Percentiles rank a stretch among this genome's conserved stretches.
These are phyloP conservation scores for Rhizopus arrhizus DNA, from an alignment of 371 early-diverging fungal species.

Conservation along the genomic window DNA sequence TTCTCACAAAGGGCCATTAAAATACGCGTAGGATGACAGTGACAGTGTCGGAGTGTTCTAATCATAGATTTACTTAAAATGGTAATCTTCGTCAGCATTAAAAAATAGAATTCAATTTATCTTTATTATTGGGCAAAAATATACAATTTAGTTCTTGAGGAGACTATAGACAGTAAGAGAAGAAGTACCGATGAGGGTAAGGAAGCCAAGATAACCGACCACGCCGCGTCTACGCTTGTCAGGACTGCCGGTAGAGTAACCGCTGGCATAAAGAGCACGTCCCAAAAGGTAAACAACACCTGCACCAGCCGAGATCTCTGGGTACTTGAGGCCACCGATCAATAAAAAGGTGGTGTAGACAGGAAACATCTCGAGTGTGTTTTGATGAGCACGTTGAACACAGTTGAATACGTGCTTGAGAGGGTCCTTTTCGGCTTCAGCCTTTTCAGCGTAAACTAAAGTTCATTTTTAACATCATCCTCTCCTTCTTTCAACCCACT, in stretches of 20 bases:
- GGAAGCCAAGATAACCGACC: conserved; percentile 47
- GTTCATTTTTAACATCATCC: background rate
- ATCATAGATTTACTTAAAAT: no score
- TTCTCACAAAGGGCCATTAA: no score
- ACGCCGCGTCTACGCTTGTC: conserved; percentile 46
- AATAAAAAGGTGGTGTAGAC: conserved; percentile 39
- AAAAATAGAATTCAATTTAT: no score
- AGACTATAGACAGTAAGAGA: conserved; percentile 27
- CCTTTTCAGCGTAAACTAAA: conserved; percentile 59
- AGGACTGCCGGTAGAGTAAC: conserved; percentile 63
- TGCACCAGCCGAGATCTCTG: conserved; percentile 50
- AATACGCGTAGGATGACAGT: no score
- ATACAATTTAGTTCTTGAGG: conserved; percentile 18
- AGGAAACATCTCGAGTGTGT: conserved; percentile 43
- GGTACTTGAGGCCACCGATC: conserved; percentile 57
- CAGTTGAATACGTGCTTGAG: conserved; percentile 70
- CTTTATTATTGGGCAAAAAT: background rate
- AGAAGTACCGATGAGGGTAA: conserved; percentile 48
- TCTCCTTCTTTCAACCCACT: background rate
- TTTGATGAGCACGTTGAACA: conserved; percentile 72
- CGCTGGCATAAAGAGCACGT: conserved; percentile 46
- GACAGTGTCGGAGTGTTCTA: no score
- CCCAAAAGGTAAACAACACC: conserved; percentile 58
- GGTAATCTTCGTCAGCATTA: no score
- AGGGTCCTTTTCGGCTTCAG: conserved; percentile 60